These are phyloP conservation scores for Eucalyptus marginata DNA, from an alignment of 345 rosid species.

Conservation along the genomic window DNA sequence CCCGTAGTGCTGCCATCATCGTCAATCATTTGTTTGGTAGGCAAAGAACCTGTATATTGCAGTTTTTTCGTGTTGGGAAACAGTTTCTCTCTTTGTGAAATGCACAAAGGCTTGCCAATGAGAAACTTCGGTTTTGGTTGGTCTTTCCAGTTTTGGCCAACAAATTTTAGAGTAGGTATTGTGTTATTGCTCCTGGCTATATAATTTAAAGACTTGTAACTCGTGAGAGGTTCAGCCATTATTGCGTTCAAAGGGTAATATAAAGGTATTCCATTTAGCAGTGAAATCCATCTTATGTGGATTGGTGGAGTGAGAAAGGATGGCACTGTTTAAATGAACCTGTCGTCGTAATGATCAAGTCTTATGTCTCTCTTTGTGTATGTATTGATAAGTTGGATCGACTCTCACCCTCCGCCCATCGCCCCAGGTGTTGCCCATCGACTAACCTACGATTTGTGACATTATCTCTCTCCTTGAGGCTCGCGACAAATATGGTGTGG, in stretches of 20 bases:
- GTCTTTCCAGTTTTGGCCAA: neutral
- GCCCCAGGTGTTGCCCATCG: rapidly evolving
- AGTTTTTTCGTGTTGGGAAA: no score
- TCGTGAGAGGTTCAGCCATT: neutral
- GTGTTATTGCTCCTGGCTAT: no score
- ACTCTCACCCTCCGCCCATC: neutral
- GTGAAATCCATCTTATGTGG: no score
- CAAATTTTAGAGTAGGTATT: no score
- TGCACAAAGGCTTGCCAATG: neutral
- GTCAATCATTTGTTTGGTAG: neutral
- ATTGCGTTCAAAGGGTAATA: no score
- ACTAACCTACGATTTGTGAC: neutral
- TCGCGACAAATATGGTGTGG: rapidly evolving
- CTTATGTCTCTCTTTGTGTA: neutral
- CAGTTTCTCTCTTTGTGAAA: neutral
- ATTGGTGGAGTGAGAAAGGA: no score
- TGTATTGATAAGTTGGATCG: rapidly evolving
- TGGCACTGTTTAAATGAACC: no score
- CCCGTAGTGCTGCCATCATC: no score
- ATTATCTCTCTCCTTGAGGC: neutral
- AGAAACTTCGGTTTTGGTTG: neutral
- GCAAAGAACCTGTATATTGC: neutral
- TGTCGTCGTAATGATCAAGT: neutral
- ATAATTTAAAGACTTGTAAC: neutral
- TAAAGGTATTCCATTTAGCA: no score